Base-by-base conservation (phyloP, 1,284 basidiomycete species). In the Tranzscheliella williamsii region DNA sequence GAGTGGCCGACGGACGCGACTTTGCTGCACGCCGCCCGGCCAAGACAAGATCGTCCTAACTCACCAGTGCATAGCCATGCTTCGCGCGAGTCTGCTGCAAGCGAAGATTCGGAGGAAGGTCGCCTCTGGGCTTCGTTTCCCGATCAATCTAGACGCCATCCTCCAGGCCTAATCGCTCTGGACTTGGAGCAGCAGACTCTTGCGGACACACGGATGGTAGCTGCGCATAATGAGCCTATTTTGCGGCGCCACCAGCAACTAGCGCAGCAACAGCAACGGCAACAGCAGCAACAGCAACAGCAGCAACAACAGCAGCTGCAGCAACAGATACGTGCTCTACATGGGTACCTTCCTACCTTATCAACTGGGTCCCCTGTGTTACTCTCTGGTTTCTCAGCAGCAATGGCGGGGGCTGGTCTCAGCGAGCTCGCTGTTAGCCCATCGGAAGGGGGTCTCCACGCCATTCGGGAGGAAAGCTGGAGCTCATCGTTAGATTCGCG, bases 401-500 rank as follows among this genome's bases (percentile, higher is more conserved):
- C n/a, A n/a, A n/a, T n/a, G 27, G 11, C n/a, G 9, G 27, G 27
- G n/a, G 27, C 27, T 29, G 49, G 49, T 5, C 38, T 44, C 24
- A 40, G 12, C 18, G 39, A 61, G 36, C 27, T 65, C 12, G 45
- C 50, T 8, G 47, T 56, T 20, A 56, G 52, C 33, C 58, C 63
- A 2, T 53, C 52, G 17, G 57, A 63, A 27, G 58, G 63, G 13
- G 58, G 58, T 1, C 39, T 67, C 16, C 62, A 64, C 5, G 58
- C 67, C 23, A 70, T 70, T 27, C 48, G 61, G 16, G 67, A 70
- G 37, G 67, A 70, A 24, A 60, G 54, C 38, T 65, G 62, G 64
- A 52, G 46, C 22, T 60, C 50, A 20, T 50, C 45, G 24, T 39
- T 62, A 9, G 57, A 66, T 22, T 60, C 56, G 4, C 38, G 53